Conservation (phyloP, 495 filamentous ascomycete genomes). For the Pyrenula massariospora region DNA sequence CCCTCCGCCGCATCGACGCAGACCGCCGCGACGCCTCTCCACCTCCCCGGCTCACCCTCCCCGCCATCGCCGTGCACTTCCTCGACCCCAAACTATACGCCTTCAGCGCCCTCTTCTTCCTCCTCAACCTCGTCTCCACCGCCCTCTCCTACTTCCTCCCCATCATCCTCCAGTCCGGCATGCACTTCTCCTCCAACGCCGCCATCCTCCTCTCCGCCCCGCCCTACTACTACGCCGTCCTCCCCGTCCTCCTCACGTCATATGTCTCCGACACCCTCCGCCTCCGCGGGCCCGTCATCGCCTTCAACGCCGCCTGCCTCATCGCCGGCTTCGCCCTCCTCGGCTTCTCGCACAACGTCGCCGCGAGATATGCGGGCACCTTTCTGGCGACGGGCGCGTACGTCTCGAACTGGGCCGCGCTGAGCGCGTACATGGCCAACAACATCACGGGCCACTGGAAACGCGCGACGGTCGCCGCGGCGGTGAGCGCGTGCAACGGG, state of each 20-base stretch:
- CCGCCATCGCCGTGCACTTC: conserved; percentile 46
- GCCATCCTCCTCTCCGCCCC: conserved; percentile 63
- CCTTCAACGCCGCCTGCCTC: conserved; percentile 62
- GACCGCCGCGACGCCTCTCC: conserved; percentile 55
- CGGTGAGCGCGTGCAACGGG: conserved; percentile 59
- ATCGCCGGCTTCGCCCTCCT: conserved; percentile 65
- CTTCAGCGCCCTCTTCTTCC: conserved; percentile 61
- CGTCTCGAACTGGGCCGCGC: conserved; percentile 67
- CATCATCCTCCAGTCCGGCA: conserved; percentile 57
- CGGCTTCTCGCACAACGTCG: conserved; percentile 50
- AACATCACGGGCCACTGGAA: conserved; percentile 72
- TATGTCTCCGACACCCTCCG: conserved; percentile 53
- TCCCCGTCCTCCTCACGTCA: conserved; percentile 61
- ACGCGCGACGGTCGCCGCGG: conserved; percentile 56
- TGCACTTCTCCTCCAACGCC: conserved; percentile 56
- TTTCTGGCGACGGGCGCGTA: conserved; percentile 71
- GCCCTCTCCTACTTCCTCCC: conserved; percentile 59
- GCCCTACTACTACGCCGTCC: conserved; percentile 64
- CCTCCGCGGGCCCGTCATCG: conserved; percentile 56
- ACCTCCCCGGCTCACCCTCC: conserved; percentile 47
- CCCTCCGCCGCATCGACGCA: conserved; percentile 43
- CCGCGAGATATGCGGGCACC: conserved; percentile 61
- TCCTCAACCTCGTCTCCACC: conserved; percentile 61
- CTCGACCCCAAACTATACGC: conserved; percentile 61
- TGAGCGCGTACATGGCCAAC: conserved; percentile 62